Conservation (phyloP, 176 grass and related monocot genomes). For the Triticum dicoccoides region DNA sequence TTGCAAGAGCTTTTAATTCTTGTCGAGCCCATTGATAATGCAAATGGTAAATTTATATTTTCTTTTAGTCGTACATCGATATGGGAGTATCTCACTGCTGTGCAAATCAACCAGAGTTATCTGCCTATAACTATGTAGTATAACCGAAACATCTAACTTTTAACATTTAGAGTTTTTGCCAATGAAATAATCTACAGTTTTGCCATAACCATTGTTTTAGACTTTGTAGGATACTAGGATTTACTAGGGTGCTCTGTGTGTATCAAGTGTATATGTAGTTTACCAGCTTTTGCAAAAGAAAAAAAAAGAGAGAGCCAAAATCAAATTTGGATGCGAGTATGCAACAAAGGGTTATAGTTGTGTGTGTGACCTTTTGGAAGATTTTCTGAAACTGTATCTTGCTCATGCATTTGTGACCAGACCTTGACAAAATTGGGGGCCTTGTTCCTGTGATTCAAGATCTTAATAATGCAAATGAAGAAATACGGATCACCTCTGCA, state of each 20-base stretch:
- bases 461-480: conserved; percentile 60
- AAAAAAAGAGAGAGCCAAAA: neutral
- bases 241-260: neutral
- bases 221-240: neutral
- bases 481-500: conserved; percentile 60
- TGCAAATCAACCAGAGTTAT: conserved; percentile 11
- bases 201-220: neutral
- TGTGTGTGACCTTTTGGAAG: neutral
- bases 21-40: conserved; percentile 86
- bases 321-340: conserved; percentile 3
- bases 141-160: neutral
- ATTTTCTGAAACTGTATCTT: conserved; percentile 14
- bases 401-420: conserved; percentile 39
- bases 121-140: neutral
- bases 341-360: neutral
- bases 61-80: neutral
- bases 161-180: neutral
- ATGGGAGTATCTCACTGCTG: neutral
- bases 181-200: neutral
- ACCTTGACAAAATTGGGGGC: conserved; percentile 84
- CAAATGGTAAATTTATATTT: conserved; percentile 62
- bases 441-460: conserved; percentile 72
- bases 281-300: neutral
- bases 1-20: conserved; percentile 82
- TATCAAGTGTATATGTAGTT: neutral